Conservation (phyloP, 306 rosid genomes). For the Quercus wislizeni region DNA sequence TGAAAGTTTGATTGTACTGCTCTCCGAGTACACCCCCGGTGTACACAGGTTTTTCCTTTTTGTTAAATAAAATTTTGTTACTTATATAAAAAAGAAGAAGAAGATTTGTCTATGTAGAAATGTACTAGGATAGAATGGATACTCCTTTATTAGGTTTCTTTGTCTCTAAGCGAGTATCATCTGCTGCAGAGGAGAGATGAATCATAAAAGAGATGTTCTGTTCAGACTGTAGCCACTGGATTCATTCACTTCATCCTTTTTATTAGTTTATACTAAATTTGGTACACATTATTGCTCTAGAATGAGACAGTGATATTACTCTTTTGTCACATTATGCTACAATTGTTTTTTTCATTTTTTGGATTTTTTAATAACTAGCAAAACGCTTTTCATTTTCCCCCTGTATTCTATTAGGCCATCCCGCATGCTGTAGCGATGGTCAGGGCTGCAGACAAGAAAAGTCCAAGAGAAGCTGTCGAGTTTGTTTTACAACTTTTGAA, state of each 20-base stretch:
- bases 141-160: background rate
- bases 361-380: constrained; percentile 11
- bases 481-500: constrained; percentile 88
- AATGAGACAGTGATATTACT: constrained; percentile 17
- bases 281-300: background rate
- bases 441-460: constrained; percentile 79
- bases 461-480: constrained; percentile 97
- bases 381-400: background rate
- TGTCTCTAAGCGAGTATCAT: background rate
- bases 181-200: background rate
- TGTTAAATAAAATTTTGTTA: too few species aligned
- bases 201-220: background rate
- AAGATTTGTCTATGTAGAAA: background rate
- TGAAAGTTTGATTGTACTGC: too few species aligned
- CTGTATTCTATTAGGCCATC: constrained; percentile 63
- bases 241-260: background rate
- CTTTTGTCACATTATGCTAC: background rate
- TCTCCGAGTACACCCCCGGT: too few species aligned
- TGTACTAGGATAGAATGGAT: background rate
- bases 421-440: constrained; percentile 95
- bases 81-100: too few species aligned
- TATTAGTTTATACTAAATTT: background rate
- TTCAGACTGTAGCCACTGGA: background rate
- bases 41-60: too few species aligned
- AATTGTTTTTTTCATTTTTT: background rate